phyloP scores from a whole-genome alignment of 208 protist genomes.

The Perkinsela sp. region DNA sequence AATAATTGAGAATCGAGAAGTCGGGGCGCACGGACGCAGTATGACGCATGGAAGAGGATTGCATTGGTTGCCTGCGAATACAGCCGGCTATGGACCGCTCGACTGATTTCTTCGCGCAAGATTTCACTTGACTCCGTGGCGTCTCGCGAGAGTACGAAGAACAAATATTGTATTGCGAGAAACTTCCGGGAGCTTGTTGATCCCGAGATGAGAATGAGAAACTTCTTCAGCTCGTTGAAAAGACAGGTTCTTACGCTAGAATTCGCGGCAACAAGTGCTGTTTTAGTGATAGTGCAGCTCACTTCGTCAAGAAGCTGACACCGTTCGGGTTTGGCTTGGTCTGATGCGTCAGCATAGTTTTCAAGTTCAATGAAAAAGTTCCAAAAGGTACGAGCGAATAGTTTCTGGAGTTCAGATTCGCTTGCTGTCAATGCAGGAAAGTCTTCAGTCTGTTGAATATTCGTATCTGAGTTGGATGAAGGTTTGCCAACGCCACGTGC shows the following conservation, averaged over 20 bases:
- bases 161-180: background rate
- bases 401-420: too few relatives aligned
- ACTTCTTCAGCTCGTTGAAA: background rate
- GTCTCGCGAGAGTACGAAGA: background rate
- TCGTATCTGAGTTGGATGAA: too few relatives aligned
- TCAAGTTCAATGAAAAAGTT: background rate
- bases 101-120: background rate
- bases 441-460: too few relatives aligned
- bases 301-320: background rate
- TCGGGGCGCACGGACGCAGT: background rate
- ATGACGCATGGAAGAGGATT: background rate
- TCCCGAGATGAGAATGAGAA: background rate
- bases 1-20: background rate
- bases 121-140: background rate
- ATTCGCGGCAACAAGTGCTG: background rate
- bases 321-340: background rate
- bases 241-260: background rate
- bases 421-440: too few relatives aligned
- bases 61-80: background rate
- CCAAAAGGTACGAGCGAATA: background rate
- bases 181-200: background rate
- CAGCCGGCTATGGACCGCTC: background rate
- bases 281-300: background rate
- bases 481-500: too few relatives aligned
- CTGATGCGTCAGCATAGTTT: background rate